phyloP scores from a whole-genome alignment of 441 rosid species.

The Populus hybrid region DNA sequence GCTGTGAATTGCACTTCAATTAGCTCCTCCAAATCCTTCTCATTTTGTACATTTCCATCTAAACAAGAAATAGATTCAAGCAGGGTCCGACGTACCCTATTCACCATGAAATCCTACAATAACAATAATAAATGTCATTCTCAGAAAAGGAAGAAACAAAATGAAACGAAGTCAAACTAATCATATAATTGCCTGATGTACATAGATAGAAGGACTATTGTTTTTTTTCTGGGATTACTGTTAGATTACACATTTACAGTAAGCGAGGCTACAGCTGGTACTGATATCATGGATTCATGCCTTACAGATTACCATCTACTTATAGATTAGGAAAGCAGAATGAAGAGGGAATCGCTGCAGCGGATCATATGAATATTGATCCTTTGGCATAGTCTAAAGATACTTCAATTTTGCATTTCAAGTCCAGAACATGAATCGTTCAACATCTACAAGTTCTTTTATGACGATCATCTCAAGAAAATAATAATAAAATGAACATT shows the following conservation, averaged over 20 bases:
- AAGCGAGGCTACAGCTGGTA: neutral
- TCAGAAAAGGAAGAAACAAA: neutral
- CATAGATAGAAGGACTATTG: neutral
- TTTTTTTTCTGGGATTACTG: neutral
- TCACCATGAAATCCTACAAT: conserved; percentile 53
- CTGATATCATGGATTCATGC: neutral
- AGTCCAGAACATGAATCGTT: too few species aligned
- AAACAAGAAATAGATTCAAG: conserved; percentile 40
- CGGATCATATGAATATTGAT: too few species aligned
- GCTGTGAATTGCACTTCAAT: conserved; percentile 40
- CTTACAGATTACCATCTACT: neutral
- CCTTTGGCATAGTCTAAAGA: too few species aligned
- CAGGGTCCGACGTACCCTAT: conserved; percentile 47
- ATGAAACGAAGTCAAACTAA: neutral
- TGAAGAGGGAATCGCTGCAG: too few species aligned
- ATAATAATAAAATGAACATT: neutral
- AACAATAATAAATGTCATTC: neutral
- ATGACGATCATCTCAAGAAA: neutral
- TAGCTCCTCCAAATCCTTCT: conserved; percentile 37
- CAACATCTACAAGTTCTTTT: neutral
- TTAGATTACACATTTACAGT: neutral
- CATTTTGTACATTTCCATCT: conserved; percentile 29
- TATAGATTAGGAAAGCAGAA: neutral
- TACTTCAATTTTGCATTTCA: too few species aligned
- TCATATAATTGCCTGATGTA: neutral